phyloP scores from a whole-genome alignment of 2,329 filamentous ascomycete species.

The Lasiodiplodia hormozganensis region DNA sequence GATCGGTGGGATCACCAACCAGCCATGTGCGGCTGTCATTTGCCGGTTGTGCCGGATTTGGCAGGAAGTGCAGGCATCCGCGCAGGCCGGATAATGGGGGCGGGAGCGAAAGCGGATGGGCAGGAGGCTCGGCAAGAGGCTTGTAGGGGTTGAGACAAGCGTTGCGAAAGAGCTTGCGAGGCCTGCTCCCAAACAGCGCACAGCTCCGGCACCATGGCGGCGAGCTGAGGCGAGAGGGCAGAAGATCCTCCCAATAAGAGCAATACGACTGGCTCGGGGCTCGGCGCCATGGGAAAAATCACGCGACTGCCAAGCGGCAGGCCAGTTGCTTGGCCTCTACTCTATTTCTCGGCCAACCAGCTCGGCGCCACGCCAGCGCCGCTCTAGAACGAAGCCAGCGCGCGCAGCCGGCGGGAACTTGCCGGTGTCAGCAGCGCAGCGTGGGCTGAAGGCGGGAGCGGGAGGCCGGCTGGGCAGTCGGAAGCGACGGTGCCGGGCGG shows the following conservation, averaged over 20 bases:
- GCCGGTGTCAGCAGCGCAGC: constrained; percentile 1
- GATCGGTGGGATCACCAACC: neutral
- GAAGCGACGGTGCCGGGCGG: neutral
- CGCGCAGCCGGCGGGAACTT: constrained; percentile 16
- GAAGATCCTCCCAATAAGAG: constrained; percentile 22
- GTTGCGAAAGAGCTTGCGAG: constrained; percentile 29
- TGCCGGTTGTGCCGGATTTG: constrained; percentile 1
- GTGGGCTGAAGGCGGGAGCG: neutral
- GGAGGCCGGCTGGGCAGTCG: neutral
- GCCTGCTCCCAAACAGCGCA: constrained; percentile 2
- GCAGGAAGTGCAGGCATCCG: neutral
- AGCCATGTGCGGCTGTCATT: neutral
- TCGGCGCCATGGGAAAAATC: constrained; percentile 19
- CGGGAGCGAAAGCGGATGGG: neutral
- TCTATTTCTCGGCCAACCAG: constrained; percentile 27
- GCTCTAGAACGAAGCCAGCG: constrained; percentile 7
- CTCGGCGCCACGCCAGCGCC: constrained; percentile 27
- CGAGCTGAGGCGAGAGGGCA: constrained; percentile 14
- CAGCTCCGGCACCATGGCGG: constrained; percentile 19
- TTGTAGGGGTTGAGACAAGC: constrained; percentile 26
- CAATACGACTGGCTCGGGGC: constrained; percentile 24
- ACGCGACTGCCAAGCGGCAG: constrained; percentile 10
- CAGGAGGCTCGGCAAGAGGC: constrained; percentile 5
- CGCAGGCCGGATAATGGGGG: neutral
- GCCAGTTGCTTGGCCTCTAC: constrained; percentile 27